phyloP scores from a whole-genome alignment of 2,329 filamentous ascomycete species.

The Blastomyces silverae region DNA sequence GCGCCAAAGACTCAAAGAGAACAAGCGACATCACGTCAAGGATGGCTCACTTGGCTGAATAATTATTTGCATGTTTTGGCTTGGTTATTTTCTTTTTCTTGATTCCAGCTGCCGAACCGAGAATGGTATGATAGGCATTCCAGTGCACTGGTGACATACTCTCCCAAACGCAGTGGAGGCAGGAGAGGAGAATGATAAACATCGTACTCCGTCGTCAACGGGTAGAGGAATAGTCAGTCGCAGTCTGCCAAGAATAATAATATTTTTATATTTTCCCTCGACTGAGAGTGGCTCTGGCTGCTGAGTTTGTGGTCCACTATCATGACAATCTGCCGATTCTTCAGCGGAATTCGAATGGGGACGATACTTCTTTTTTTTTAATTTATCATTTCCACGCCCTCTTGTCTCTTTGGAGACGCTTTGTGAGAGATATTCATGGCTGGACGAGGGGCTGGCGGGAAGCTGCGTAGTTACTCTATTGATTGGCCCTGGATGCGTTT shows the following conservation, averaged over 20 bases:
- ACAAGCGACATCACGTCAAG: background rate
- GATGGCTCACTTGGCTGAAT: background rate
- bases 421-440: background rate
- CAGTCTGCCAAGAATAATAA: too few relatives aligned
- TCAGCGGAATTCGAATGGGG: too few relatives aligned
- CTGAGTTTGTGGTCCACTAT: background rate
- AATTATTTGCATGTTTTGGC: background rate
- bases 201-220: background rate
- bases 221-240: too few relatives aligned
- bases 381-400: background rate
- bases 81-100: background rate
- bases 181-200: too few relatives aligned
- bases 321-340: background rate
- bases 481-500: background rate
- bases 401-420: background rate
- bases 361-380: background rate
- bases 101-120: background rate
- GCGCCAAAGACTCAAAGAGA: background rate
- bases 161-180: too few relatives aligned
- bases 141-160: background rate
- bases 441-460: background rate
- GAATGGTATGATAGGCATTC: background rate
- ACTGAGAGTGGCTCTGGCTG: background rate
- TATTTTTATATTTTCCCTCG: background rate
- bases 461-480: constrained; percentile 2